Evolutionary conservation across 345 rosid species (phyloP).

Genomic region (Populus davidiana): DNA sequence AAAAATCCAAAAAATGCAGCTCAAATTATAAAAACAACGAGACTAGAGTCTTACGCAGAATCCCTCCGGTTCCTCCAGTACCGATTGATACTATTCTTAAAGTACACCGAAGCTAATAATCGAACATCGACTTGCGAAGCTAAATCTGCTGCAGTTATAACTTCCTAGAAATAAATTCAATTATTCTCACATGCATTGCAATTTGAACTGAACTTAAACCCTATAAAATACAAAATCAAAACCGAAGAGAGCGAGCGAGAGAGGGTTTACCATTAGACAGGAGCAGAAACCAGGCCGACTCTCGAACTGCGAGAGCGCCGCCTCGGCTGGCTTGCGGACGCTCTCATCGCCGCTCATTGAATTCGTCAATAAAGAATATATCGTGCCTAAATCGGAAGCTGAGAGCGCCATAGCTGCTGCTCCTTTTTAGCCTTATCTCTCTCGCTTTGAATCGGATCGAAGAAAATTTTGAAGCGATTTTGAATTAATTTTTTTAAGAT

Average conservation of each 20-base stretch:
- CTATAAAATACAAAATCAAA: conserved; percentile 13
- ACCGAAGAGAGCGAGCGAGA: conserved; percentile 25
- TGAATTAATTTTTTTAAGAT: neutral
- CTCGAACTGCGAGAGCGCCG: conserved; percentile 82
- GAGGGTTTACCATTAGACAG: conserved; percentile 70
- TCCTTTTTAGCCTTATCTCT: neutral
- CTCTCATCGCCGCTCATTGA: conserved; percentile 87
- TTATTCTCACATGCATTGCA: neutral
- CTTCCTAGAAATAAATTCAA: conserved; percentile 48
- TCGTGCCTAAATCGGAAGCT: conserved; percentile 75
- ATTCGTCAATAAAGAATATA: conserved; percentile 72
- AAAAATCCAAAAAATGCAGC: neutral
- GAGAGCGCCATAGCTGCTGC: conserved; percentile 68
- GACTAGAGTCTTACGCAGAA: conserved; percentile 46
- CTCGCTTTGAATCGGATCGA: conserved; percentile 36
- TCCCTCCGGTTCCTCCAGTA: conserved; percentile 88
- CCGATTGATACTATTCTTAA: conserved; percentile 83
- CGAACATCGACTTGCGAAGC: conserved; percentile 82
- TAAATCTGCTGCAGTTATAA: conserved; percentile 81
- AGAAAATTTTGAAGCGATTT: conserved; percentile 3
- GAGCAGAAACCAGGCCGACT: conserved; percentile 91
- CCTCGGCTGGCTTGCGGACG: conserved; percentile 83
- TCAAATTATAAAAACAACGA: neutral
- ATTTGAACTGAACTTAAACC: conserved; percentile 8
- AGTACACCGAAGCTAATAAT: conserved; percentile 88